A percentile compares a stretch with the other conserved stretches of the same genome.
Conservation (phyloP, 2,329 filamentous ascomycete genomes). For the Cyphellophora attinorum region DNA sequence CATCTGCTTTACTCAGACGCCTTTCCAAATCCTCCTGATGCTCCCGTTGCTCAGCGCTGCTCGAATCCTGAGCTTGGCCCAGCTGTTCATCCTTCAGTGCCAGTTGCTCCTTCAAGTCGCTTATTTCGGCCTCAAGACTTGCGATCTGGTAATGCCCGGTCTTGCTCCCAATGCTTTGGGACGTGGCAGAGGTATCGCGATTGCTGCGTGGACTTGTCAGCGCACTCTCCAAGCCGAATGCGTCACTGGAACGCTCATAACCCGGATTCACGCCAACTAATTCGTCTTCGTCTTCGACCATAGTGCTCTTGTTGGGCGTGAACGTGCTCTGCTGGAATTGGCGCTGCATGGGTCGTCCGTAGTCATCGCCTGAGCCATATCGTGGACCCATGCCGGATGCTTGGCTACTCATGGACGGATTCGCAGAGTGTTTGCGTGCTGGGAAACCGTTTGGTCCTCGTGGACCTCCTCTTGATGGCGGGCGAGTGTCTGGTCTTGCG, state of each 20-base stretch:
- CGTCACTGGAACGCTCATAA: conserved; percentile 51
- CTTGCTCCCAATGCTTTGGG: conserved; percentile 31
- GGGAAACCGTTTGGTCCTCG: conserved; percentile 37
- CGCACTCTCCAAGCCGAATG: conserved; percentile 51
- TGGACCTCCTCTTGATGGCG: conserved; percentile 49
- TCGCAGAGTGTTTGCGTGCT: conserved; percentile 27
- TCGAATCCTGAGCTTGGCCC: conserved; percentile 44
- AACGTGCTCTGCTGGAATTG: conserved; percentile 94
- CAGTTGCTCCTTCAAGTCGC: conserved; percentile 59
- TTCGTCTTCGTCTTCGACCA: conserved; percentile 92
- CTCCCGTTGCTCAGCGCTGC: background rate
- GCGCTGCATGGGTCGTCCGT: conserved; percentile 70
- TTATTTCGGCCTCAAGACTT: conserved; percentile 64
- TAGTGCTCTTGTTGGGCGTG: conserved; percentile 93
- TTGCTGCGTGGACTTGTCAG: conserved; percentile 29
- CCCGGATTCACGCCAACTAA: conserved; percentile 44
- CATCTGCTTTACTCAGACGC: conserved; percentile 64
- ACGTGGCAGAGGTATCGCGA: conserved; percentile 38
- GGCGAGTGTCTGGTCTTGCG: conserved; percentile 55
- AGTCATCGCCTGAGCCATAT: conserved; percentile 40
- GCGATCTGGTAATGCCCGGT: conserved; percentile 70
- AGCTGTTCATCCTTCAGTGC: conserved; percentile 65
- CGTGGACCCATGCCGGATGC: conserved; percentile 24
- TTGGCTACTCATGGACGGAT: conserved; percentile 38
- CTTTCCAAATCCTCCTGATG: conserved; percentile 50